phyloP scores from a whole-genome alignment of 805 yeast genomes.

The Jamesozyma jinghongensis region DNA sequence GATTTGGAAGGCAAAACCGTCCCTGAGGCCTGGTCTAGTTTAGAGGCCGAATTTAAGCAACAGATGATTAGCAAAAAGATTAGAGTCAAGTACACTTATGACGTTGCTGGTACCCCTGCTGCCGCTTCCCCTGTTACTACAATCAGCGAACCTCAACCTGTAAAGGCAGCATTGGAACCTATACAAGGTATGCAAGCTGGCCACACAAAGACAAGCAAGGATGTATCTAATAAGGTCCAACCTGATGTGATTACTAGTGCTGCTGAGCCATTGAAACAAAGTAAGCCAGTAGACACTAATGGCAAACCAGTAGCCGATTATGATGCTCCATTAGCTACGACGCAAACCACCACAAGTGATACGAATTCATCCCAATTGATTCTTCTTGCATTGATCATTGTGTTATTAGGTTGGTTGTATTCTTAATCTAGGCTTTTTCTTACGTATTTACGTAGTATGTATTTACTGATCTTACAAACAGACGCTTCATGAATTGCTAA shows the following conservation, averaged over 20 bases:
- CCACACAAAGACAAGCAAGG: too few relatives aligned
- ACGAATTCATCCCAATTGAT: constrained; percentile 45
- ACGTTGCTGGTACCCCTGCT: too few relatives aligned
- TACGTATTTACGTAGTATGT: neutral
- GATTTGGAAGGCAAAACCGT: constrained; percentile 48
- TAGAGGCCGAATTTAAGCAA: constrained; percentile 50
- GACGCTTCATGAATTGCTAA: too few relatives aligned
- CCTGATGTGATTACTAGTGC: too few relatives aligned
- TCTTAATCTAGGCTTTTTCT: constrained; percentile 31
- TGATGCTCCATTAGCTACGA: constrained; percentile 4
- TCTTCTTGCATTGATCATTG: constrained; percentile 45
- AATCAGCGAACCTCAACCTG: neutral
- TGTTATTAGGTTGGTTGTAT: constrained; percentile 63
- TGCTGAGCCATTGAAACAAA: too few relatives aligned
- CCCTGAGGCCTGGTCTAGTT: constrained; percentile 64
- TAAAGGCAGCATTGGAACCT: neutral
- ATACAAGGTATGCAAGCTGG: too few relatives aligned
- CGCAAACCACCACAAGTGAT: constrained; percentile 25
- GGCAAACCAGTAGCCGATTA: constrained; percentile 10
- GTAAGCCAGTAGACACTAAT: neutral
- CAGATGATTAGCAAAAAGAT: constrained; percentile 55
- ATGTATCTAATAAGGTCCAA: too few relatives aligned
- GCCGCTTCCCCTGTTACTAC: too few relatives aligned
- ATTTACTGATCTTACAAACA: neutral
- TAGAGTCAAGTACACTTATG: constrained; percentile 43